These are phyloP conservation scores for Kurtzmaniella quercitrusa DNA, from an alignment of 1,139 yeast genomes.

Conservation along the genomic window DNA sequence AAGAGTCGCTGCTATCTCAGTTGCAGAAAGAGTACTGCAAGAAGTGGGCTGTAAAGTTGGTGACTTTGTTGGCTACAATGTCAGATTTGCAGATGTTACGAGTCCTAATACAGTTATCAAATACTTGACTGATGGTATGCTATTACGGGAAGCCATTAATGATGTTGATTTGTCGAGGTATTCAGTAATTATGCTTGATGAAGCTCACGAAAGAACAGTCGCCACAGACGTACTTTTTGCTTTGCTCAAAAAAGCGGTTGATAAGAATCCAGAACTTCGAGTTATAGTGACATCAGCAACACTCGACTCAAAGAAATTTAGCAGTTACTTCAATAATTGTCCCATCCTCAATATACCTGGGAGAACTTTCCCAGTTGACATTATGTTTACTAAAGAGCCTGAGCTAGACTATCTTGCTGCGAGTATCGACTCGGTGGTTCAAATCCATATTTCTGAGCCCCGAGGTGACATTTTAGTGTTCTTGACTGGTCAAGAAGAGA, in stretches of 20 bases:
- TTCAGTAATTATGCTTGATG: constrained; percentile 86
- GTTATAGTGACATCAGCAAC: constrained; percentile 92
- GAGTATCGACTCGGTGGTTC: constrained; percentile 74
- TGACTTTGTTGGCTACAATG: constrained; percentile 63
- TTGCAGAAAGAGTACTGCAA: constrained; percentile 64
- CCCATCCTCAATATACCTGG: constrained; percentile 87
- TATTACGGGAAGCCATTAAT: constrained; percentile 73
- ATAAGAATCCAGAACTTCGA: constrained; percentile 67
- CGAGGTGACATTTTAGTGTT: constrained; percentile 82
- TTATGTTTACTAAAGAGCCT: constrained; percentile 72
- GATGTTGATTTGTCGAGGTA: constrained; percentile 74
- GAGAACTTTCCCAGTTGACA: constrained; percentile 83
- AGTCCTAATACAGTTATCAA: constrained; percentile 55
- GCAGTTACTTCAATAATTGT: constrained; percentile 70
- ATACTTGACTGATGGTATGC: constrained; percentile 91
- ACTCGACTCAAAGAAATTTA: constrained; percentile 77
- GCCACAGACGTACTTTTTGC: constrained; percentile 93
- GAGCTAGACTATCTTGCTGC: constrained; percentile 84
- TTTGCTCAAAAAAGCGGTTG: constrained; percentile 67
- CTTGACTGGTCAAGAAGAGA: constrained; percentile 88
- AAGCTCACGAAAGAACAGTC: constrained; percentile 93
- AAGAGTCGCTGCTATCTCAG: constrained; percentile 70
- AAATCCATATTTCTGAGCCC: constrained; percentile 75
- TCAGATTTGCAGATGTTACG: constrained; percentile 62
- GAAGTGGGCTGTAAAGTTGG: constrained; percentile 60